Base-by-base conservation (phyloP, 2,329 filamentous ascomycete species). In the Neoascochyta sp. region DNA sequence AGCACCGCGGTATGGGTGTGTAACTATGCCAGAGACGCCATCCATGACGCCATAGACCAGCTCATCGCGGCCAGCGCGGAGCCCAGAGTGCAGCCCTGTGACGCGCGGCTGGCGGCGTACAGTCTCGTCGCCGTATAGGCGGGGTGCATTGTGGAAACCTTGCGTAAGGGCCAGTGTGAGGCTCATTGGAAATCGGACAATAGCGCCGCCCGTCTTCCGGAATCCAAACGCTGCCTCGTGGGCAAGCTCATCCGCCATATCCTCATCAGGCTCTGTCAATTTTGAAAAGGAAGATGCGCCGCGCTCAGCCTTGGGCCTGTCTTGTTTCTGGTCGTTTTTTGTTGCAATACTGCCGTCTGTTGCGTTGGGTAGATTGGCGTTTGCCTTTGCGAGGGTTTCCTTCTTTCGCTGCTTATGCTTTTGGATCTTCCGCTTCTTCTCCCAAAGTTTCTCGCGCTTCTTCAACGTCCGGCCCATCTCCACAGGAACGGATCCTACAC, bases 131-230 rank as follows among this genome's bases (percentile, higher is more conserved):
- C 80, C 81, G 44, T 85, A 86, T 0, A 86, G 67, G 2, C 79
- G 73, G 2, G 81, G 81, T 0, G 78, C 79, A 42, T 85, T 85
- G 54, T 84, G 80, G 41, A 84, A 83, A 2, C 80, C 81, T 50
- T 83, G 79, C 1, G 78, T 77, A 2, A 84, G 53, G 0, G 78
- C 76, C 22, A 83, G 61, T 0, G 73, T 69, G 3, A 83, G 55
- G 45, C 81, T 73, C 42, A 81, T 73, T 0, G 81, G 81, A 0
- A 76, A 74, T 38, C 66, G 68, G 5, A 67, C 68, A 4, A 81
- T 59, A 4, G 76, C 74, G 2, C 64, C 52, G 0, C 70, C 70
- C 0, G 75, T 70, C 41, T 71, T 70, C 14, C 63, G 64, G 11
- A 78, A 60, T 2, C 74, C 76, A 32, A 66, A 65, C 3, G 68